Conservation (phyloP, 2,329 filamentous ascomycete species). For the Berkeleyomyces basicola region DNA sequence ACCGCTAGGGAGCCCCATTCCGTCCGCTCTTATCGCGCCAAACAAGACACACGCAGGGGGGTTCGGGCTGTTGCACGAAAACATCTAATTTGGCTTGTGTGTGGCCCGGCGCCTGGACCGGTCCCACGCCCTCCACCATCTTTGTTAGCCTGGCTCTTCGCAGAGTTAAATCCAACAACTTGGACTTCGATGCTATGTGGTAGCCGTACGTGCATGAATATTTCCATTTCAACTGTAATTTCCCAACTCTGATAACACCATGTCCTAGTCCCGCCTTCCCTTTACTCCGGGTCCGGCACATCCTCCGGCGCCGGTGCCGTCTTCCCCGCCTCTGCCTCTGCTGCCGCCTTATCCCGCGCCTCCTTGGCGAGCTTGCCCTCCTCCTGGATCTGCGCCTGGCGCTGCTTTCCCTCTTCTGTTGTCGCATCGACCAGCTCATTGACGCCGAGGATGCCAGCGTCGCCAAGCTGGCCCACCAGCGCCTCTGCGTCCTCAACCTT, state of each 20-base stretch:
- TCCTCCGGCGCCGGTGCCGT: neutral
- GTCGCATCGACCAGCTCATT: conserved; percentile 92
- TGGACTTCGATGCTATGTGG: too few relatives aligned
- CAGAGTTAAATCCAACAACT: too few relatives aligned
- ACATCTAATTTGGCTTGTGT: too few relatives aligned
- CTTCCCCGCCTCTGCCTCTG: conserved; percentile 1
- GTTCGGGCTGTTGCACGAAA: too few relatives aligned
- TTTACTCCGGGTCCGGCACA: conserved; percentile 14
- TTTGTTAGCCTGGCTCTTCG: too few relatives aligned
- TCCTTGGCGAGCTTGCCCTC: conserved; percentile 19
- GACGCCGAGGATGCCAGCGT: conserved; percentile 77
- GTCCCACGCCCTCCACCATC: too few relatives aligned
- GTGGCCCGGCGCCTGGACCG: too few relatives aligned
- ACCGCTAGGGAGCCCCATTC: neutral
- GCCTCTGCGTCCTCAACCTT: conserved; percentile 76
- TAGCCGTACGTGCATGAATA: too few relatives aligned
- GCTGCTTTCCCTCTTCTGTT: conserved; percentile 66
- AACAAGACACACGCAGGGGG: neutral
- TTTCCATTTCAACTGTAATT: too few relatives aligned
- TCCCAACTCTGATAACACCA: neutral
- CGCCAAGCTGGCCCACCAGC: conserved; percentile 60
- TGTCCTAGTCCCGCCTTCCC: neutral
- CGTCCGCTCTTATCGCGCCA: neutral
- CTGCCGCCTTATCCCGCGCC: conserved; percentile 5
- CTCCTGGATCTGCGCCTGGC: conserved; percentile 58